A percentile compares a stretch with the other conserved stretches of the same genome.
Evolutionary conservation across 2,329 filamentous ascomycete species (phyloP).

Genomic region (Lithohypha guttulata): DNA sequence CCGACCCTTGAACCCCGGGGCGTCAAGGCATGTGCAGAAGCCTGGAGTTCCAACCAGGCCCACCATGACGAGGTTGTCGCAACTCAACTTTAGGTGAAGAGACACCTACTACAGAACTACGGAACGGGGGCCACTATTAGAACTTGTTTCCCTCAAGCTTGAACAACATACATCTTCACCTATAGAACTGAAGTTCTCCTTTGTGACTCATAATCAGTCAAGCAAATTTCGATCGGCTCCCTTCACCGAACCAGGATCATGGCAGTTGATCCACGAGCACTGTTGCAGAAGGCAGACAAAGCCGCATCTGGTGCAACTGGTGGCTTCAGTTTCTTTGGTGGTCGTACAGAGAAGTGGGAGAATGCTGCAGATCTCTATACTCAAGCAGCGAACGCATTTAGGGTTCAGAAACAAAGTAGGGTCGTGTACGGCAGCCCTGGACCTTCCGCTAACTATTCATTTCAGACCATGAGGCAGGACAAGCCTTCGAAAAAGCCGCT

Average conservation of each 20-base stretch:
- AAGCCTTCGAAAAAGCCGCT: constrained; percentile 80
- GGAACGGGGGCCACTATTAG: too few relatives aligned
- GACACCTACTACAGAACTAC: too few relatives aligned
- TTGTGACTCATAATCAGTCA: too few relatives aligned
- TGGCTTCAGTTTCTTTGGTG: constrained; percentile 85
- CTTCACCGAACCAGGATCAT: constrained; percentile 45
- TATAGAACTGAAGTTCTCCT: too few relatives aligned
- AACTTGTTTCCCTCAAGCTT: too few relatives aligned
- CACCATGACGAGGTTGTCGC: too few relatives aligned
- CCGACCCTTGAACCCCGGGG: background rate
- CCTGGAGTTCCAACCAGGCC: too few relatives aligned
- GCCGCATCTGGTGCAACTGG: constrained; percentile 59
- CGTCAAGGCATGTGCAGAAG: too few relatives aligned
- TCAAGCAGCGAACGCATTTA: constrained; percentile 84
- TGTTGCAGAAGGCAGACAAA: constrained; percentile 84
- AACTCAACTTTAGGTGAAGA: too few relatives aligned
- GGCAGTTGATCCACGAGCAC: constrained; percentile 65
- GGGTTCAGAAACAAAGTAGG: constrained; percentile 73
- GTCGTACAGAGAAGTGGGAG: constrained; percentile 78
- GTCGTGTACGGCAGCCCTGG: constrained; percentile 7
- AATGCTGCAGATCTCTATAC: constrained; percentile 78
- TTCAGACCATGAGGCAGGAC: constrained; percentile 70
- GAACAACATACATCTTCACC: too few relatives aligned
- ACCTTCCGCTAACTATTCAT: constrained; percentile 3
- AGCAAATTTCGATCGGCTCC: too few relatives aligned